Evolutionary conservation across 345 rosid species (phyloP).

Genomic region (Chamaenerion angustifolium): DNA sequence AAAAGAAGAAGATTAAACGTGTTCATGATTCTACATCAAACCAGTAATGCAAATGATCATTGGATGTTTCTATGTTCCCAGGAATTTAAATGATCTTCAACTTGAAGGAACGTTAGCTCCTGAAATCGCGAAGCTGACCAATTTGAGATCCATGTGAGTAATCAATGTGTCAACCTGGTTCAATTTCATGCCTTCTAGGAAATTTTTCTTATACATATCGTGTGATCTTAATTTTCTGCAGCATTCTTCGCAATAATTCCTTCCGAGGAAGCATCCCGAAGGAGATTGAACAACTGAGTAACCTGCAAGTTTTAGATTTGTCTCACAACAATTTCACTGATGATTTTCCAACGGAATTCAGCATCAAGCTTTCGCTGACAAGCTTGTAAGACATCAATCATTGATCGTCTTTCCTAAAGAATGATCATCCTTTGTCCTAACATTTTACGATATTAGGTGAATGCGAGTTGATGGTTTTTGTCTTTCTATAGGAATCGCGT

Average conservation of each 20-base stretch:
- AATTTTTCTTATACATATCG: not conserved
- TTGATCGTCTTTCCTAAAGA: not conserved
- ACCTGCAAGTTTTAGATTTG: slow-evolving; percentile 71
- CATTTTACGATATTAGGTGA: not conserved
- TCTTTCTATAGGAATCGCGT: slow-evolving; percentile 19
- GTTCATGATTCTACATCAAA: too few species aligned
- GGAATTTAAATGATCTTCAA: slow-evolving; percentile 61
- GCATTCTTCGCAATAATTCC: slow-evolving; percentile 71
- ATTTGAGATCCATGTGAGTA: slow-evolving; percentile 65
- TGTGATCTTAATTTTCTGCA: slow-evolving; percentile 15
- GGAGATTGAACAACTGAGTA: slow-evolving; percentile 53
- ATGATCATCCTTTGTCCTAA: not conserved
- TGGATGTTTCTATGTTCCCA: slow-evolving; percentile 7
- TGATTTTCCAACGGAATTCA: slow-evolving; percentile 28
- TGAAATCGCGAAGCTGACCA: slow-evolving; percentile 42
- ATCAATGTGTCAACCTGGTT: not conserved
- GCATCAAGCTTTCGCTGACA: slow-evolving; percentile 23
- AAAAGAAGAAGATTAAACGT: too few species aligned
- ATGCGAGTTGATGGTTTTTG: not conserved
- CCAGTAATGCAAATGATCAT: too few species aligned
- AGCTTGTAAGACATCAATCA: slow-evolving; percentile 24
- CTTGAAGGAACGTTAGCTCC: slow-evolving; percentile 64
- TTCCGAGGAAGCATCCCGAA: slow-evolving; percentile 54
- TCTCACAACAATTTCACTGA: slow-evolving; percentile 68
- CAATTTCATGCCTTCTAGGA: not conserved